A percentile compares a stretch with the other conserved stretches of the same genome.
Conservation (phyloP, 2,329 filamentous ascomycete genomes). For the Ceratocystis destructans region DNA sequence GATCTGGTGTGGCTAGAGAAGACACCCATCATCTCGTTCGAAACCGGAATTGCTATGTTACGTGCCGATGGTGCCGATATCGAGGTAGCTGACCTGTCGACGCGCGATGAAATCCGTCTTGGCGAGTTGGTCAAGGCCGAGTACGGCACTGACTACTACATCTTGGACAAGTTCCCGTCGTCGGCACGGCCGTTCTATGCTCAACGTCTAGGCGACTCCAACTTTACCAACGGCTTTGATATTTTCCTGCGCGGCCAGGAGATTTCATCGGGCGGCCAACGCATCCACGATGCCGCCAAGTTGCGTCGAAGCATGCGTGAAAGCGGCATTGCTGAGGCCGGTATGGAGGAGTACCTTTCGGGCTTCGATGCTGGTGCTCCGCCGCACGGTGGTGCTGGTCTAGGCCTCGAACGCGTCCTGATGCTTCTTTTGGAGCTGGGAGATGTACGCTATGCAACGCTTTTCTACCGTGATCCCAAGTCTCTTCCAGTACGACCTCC, state of each 20-base stretch:
- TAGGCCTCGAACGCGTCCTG: constrained; percentile 77
- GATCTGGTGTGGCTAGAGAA: constrained; percentile 78
- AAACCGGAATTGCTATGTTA: constrained; percentile 65
- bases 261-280: constrained; percentile 81
- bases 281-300: constrained; percentile 67
- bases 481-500: constrained; percentile 57
- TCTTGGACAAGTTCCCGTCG: constrained; percentile 82
- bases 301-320: constrained; percentile 65
- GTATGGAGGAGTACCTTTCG: constrained; percentile 80
- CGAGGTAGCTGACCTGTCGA: constrained; percentile 63
- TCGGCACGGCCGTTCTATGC: constrained; percentile 83
- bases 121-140: constrained; percentile 76
- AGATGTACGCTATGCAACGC: constrained; percentile 75
- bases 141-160: constrained; percentile 80
- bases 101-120: constrained; percentile 73
- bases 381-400: constrained; percentile 78
- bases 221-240: constrained; percentile 82
- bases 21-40: constrained; percentile 69
- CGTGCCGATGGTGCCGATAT: constrained; percentile 66
- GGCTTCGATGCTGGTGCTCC: constrained; percentile 81
- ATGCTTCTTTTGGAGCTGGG: constrained; percentile 76
- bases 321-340: constrained; percentile 60
- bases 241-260: constrained; percentile 91
- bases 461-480: constrained; percentile 81
- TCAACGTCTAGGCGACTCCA: constrained; percentile 62